phyloP scores from a whole-genome alignment of 306 rosid genomes.

The Vicia sativa region DNA sequence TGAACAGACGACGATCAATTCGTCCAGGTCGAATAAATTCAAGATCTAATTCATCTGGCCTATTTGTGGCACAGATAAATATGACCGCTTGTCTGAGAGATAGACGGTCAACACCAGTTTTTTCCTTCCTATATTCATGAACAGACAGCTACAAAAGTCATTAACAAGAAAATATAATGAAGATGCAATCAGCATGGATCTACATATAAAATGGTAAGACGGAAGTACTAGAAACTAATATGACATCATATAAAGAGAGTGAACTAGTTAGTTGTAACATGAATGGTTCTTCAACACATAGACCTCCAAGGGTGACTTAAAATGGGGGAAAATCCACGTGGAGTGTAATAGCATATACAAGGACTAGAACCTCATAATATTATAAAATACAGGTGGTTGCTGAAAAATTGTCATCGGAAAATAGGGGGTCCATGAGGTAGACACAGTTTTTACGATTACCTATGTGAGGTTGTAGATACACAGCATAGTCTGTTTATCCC shows the following conservation, averaged over 20 bases:
- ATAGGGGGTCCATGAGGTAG: too few species aligned
- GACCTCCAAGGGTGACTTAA: conserved; percentile 4
- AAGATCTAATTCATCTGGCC: conserved; percentile 91
- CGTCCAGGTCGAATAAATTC: conserved; percentile 91
- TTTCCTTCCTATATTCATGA: conserved; percentile 76
- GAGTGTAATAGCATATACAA: neutral
- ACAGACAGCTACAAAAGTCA: conserved; percentile 23
- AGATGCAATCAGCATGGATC: conserved; percentile 21
- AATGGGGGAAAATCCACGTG: neutral
- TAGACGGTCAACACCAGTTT: conserved; percentile 79
- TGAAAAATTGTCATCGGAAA: too few species aligned
- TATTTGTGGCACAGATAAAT: conserved; percentile 94
- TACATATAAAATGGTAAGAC: neutral
- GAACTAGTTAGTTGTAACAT: conserved; percentile 10
- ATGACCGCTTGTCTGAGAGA: conserved; percentile 96
- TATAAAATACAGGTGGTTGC: neutral
- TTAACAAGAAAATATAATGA: conserved; percentile 14
- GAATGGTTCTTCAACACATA: conserved; percentile 5
- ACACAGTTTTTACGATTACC: conserved; percentile 4
- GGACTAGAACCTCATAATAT: neutral
- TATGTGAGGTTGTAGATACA: too few species aligned
- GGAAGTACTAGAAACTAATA: conserved; percentile 6
- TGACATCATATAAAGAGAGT: neutral
- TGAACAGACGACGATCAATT: conserved; percentile 92
- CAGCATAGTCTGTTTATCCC: too few species aligned